A percentile compares a stretch with the other conserved stretches of the same genome.
Evolutionary conservation across 331 rosid species (phyloP).

Genomic region (Malus hybrid): DNA sequence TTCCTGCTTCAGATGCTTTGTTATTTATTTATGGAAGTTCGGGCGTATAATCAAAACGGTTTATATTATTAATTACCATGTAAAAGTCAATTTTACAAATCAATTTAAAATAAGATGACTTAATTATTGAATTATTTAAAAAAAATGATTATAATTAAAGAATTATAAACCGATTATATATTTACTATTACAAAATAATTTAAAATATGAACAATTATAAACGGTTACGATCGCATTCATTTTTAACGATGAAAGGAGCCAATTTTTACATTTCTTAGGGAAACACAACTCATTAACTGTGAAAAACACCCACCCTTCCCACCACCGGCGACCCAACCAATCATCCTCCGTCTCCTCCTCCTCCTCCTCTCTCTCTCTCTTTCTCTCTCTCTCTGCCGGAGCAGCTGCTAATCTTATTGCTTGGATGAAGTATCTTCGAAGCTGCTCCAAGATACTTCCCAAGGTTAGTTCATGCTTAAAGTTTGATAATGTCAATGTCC

Average conservation of each 20-base stretch:
- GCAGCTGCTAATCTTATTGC: neutral
- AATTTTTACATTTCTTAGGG: no score
- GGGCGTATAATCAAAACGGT: fast-evolving
- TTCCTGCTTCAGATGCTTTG: fast-evolving
- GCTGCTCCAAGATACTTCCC: neutral
- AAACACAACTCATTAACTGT: no score
- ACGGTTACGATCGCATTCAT: no score
- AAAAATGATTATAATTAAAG: fast-evolving
- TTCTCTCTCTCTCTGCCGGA: neutral
- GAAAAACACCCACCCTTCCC: no score
- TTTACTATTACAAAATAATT: no score
- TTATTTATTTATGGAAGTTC: no score
- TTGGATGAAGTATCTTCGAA: neutral
- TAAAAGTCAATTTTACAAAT: no score
- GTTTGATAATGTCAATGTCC: neutral
- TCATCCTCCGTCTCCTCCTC: neutral
- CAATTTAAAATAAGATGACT: fast-evolving
- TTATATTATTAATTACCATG: no score
- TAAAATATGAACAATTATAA: no score
- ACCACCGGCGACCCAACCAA: neutral
- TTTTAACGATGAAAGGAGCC: no score
- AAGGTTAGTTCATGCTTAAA: neutral
- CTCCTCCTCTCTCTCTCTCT: neutral
- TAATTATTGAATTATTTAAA: no score
- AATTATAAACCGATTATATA: fast-evolving